phyloP scores from a whole-genome alignment of 2,329 filamentous ascomycete genomes.

The Curvularia lunata region DNA sequence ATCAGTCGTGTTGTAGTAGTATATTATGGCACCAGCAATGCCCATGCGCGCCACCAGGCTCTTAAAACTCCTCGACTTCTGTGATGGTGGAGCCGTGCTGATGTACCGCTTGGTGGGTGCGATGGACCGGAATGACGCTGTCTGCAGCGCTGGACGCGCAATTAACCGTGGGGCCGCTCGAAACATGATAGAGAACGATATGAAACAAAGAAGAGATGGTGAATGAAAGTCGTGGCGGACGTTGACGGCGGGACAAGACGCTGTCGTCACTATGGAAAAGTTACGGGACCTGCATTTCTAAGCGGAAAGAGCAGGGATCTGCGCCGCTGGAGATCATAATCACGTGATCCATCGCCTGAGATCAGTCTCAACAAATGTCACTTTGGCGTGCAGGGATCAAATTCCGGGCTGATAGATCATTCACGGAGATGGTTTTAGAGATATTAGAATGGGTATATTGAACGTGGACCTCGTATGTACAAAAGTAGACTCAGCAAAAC shows the following conservation, averaged over 20 bases:
- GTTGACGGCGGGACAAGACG: constrained; percentile 13
- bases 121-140: constrained; percentile 47
- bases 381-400: not conserved
- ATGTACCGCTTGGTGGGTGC: constrained; percentile 57
- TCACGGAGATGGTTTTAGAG: not conserved
- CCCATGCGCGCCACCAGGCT: constrained; percentile 75
- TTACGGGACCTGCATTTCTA: constrained; percentile 36
- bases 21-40: constrained; percentile 76
- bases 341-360: constrained; percentile 8
- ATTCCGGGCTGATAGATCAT: not conserved
- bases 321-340: constrained; percentile 5
- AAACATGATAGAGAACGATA: constrained; percentile 55
- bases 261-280: constrained; percentile 27
- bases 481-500: constrained; percentile 24
- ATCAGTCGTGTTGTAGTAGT: constrained; percentile 92
- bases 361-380: not conserved
- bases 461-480: constrained; percentile 32
- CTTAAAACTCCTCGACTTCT: constrained; percentile 82
- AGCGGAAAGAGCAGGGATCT: constrained; percentile 24
- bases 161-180: constrained; percentile 57
- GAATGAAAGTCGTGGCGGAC: constrained; percentile 27
- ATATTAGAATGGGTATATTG: constrained; percentile 28
- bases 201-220: constrained; percentile 27
- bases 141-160: constrained; percentile 42
- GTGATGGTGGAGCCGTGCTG: constrained; percentile 64